A percentile compares a stretch with the other conserved stretches of the same genome.
phyloP scores from a whole-genome alignment of 768 basidiomycete species.

The Russula griseocarnosa region DNA sequence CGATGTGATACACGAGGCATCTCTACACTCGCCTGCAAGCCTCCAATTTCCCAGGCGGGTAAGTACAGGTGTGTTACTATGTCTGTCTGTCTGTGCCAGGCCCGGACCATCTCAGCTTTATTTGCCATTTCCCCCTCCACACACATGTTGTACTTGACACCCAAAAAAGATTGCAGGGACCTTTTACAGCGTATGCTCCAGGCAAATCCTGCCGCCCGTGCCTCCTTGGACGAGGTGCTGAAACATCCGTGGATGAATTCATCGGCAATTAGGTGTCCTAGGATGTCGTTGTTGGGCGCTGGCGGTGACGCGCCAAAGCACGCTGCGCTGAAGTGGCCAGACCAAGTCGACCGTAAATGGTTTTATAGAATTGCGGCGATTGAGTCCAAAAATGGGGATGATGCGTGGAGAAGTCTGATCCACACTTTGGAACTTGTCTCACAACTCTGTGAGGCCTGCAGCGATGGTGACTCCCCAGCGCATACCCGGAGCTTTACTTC shows the following conservation, averaged over 20 bases:
- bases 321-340: constrained; percentile 8
- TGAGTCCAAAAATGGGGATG: not conserved
- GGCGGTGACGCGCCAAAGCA: not conserved
- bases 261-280: not conserved
- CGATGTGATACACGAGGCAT: not conserved
- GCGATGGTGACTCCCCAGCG: not conserved
- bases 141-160: not conserved
- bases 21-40: not conserved
- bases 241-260: constrained; percentile 5
- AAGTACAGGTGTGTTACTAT: constrained; percentile 2
- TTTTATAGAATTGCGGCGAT: not conserved
- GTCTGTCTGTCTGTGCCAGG: not conserved
- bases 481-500: not conserved
- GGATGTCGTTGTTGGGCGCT: not conserved
- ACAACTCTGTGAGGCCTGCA: not conserved
- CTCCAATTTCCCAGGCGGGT: constrained; percentile 6
- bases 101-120: too few species aligned
- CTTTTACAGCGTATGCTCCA: constrained; percentile 6
- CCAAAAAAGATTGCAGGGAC: constrained; percentile 7
- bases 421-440: constrained; percentile 7
- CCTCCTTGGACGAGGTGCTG: constrained; percentile 5
- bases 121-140: not conserved
- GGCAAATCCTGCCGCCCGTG: not conserved
- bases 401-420: not conserved
- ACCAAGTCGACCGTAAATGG: not conserved